A percentile compares a stretch with the other conserved stretches of the same genome.
phyloP scores from a whole-genome alignment of 169 alveolate genomes.

The Perkinsus olseni region DNA sequence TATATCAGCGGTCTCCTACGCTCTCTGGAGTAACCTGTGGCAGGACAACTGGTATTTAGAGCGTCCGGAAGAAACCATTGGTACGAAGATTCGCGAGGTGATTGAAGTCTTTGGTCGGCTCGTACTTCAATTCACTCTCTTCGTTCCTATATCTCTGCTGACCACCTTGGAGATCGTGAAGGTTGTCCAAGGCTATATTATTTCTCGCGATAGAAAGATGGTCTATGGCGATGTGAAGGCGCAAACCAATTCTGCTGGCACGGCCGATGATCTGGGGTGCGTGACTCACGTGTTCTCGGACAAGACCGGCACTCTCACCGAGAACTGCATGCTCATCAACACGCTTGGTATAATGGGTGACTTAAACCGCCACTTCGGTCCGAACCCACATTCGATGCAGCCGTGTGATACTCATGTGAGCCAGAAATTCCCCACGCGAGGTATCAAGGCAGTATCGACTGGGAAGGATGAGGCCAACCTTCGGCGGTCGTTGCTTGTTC shows the following conservation, averaged over 20 bases:
- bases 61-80: not conserved
- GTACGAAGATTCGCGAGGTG: slow-evolving; percentile 15
- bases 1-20: not conserved
- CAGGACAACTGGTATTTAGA: not conserved
- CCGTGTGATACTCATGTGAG: not conserved
- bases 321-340: slow-evolving; percentile 85
- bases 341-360: not conserved
- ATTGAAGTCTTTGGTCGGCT: slow-evolving; percentile 60
- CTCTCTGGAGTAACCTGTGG: not conserved
- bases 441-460: not conserved
- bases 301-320: slow-evolving; percentile 97
- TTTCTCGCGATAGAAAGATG: not conserved
- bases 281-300: slow-evolving; percentile 90
- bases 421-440: not conserved
- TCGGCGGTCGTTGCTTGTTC: not conserved
- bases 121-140: slow-evolving; percentile 63
- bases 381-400: not conserved
- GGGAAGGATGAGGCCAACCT: not conserved
- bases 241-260: slow-evolving; percentile 59
- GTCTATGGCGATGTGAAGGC: slow-evolving; percentile 30
- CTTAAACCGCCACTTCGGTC: not conserved
- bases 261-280: slow-evolving; percentile 91
- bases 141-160: slow-evolving; percentile 69
- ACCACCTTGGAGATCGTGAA: slow-evolving; percentile 58
- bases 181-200: slow-evolving; percentile 39